Evolutionary conservation across 495 filamentous ascomycete species (phyloP).

Genomic region (Lophiotrema nucula): DNA sequence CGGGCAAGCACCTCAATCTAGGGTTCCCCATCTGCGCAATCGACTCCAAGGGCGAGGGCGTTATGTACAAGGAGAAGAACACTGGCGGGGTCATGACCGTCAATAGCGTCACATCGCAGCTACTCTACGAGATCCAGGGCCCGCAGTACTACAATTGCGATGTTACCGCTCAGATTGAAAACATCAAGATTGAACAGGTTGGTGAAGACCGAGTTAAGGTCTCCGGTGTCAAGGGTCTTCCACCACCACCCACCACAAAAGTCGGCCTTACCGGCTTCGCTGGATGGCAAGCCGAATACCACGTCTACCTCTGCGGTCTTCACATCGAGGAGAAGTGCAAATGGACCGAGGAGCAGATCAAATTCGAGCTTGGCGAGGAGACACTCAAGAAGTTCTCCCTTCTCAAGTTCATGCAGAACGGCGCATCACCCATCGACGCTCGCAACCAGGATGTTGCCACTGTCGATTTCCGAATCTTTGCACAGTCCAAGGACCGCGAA

Average conservation of each 20-base stretch:
- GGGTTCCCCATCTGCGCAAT: conserved; percentile 36
- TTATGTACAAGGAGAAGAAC: conserved; percentile 31
- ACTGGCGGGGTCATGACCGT: conserved; percentile 25
- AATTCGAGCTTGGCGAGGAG: conserved; percentile 28
- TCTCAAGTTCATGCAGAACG: conserved; percentile 42
- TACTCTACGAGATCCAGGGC: conserved; percentile 37
- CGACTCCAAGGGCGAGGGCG: conserved; percentile 24
- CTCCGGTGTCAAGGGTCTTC: conserved; percentile 25
- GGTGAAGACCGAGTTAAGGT: conserved; percentile 31
- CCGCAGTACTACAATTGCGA: conserved; percentile 37
- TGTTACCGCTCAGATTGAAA: conserved; percentile 28
- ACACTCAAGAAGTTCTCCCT: conserved; percentile 31
- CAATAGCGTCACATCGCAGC: conserved; percentile 25
- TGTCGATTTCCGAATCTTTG: conserved; percentile 34
- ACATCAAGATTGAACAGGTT: conserved; percentile 30
- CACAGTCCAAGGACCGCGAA: conserved; percentile 25
- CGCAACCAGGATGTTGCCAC: conserved; percentile 31
- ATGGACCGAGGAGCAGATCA: conserved; percentile 30
- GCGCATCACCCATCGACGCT: conserved; percentile 36
- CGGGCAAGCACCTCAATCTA: conserved; percentile 23
- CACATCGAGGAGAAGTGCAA: conserved; percentile 36
- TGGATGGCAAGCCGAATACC: conserved; percentile 34
- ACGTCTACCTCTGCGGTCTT: conserved; percentile 31
- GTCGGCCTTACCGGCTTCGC: conserved; percentile 30
- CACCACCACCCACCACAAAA: conserved; percentile 35